A percentile compares a stretch with the other conserved stretches of the same genome.
phyloP scores from a whole-genome alignment of 208 protist genomes.

The Acanthamoeba royreba region DNA sequence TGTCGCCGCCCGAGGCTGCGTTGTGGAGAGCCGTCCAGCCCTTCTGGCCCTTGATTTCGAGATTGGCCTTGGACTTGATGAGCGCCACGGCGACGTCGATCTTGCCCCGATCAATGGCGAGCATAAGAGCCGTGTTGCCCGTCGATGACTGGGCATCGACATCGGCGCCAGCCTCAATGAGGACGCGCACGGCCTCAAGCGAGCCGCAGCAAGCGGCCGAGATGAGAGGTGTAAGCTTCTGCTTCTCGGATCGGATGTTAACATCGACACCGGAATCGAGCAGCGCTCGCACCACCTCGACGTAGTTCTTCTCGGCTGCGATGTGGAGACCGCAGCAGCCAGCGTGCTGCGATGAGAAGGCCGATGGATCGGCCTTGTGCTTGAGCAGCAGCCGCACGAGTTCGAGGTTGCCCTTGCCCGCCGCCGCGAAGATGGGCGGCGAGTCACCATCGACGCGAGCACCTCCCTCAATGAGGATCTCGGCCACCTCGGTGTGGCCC shows the following conservation, averaged over 20 bases:
- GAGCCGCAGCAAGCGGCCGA: constrained; percentile 34
- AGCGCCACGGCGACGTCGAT: constrained; percentile 21
- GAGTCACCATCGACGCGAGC: constrained; percentile 24
- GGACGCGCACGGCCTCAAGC: neutral
- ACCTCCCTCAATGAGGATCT: constrained; percentile 37
- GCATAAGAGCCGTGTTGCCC: constrained; percentile 36
- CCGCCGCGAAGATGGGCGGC: constrained; percentile 9
- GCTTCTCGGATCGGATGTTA: constrained; percentile 25
- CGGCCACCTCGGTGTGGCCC: constrained; percentile 19
- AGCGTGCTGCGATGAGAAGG: constrained; percentile 31
- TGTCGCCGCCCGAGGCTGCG: constrained; percentile 18
- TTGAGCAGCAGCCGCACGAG: neutral
- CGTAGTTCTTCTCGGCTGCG: constrained; percentile 43
- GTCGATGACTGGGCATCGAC: constrained; percentile 41
- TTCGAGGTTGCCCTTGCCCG: constrained; percentile 35
- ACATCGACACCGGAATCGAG: constrained; percentile 38
- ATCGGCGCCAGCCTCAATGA: constrained; percentile 27
- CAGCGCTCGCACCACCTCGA: neutral
- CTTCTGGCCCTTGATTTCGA: constrained; percentile 36
- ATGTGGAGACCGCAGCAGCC: constrained; percentile 42
- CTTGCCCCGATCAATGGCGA: constrained; percentile 42
- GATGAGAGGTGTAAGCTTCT: constrained; percentile 41
- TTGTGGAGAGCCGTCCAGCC: constrained; percentile 39
- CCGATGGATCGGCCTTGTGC: neutral
- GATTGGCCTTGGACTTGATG: neutral